A percentile compares a stretch with the other conserved stretches of the same genome.
phyloP scores from a whole-genome alignment of 1,284 basidiomycete genomes.

The Moesziomyces globuligerus region DNA sequence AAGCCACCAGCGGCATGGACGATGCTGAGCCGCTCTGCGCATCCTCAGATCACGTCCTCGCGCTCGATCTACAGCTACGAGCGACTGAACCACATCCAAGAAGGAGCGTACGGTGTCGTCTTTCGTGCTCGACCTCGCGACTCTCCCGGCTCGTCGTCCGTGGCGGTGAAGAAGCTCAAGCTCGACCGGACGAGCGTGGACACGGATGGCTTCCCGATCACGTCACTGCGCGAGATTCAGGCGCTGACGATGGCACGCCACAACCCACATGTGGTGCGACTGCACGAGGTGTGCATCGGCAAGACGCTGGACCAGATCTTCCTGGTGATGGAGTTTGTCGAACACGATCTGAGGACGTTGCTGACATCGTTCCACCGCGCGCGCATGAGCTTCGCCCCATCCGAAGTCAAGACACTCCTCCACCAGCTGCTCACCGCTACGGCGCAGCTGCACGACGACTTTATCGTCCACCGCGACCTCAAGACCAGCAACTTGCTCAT shows the following conservation, averaged over 20 bases:
- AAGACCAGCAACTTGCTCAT: conserved; percentile 98
- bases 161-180: conserved; percentile 97
- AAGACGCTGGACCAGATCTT: conserved; percentile 99
- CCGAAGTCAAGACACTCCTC: conserved; percentile 97
- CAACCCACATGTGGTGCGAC: conserved; percentile 93
- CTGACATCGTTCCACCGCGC: conserved; percentile 77
- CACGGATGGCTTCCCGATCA: conserved; percentile 98
- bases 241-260: conserved; percentile 77
- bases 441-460: conserved; percentile 89
- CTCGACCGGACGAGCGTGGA: conserved; percentile 80
- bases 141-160: conserved; percentile 64
- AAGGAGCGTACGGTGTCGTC: conserved; percentile 97
- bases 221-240: conserved; percentile 91
- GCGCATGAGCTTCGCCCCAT: conserved; percentile 93
- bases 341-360: conserved; percentile 97
- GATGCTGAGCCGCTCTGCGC: conserved; percentile 19
- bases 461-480: conserved; percentile 97
- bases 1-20: conserved; percentile 10
- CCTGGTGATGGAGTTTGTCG: conserved; percentile 99
- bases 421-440: conserved; percentile 92
- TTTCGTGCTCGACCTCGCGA: conserved; percentile 78
- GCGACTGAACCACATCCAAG: conserved; percentile 93
- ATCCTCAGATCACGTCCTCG: conserved; percentile 53
- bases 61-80: conserved; percentile 60
- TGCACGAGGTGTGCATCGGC: conserved; percentile 97